Conservation (phyloP, 768 basidiomycete genomes). For the Gelatoporia subvermispora region DNA sequence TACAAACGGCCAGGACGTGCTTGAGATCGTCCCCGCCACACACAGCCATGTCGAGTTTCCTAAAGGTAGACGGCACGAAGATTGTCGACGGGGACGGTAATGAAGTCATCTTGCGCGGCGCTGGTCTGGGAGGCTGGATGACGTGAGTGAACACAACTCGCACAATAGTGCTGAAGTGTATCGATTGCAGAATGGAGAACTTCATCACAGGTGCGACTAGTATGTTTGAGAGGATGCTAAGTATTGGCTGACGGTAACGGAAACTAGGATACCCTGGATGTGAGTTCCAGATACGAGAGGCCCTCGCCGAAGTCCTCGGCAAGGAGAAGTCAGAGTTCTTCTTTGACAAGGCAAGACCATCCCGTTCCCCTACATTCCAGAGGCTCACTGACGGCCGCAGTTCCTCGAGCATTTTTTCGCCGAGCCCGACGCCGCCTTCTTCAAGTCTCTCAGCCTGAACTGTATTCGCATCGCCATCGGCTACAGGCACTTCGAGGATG, state of each 20-base stretch:
- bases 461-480: constrained; percentile 75
- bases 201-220: constrained; percentile 52
- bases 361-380: neutral
- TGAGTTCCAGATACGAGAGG: constrained; percentile 70
- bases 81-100: constrained; percentile 33
- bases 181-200: constrained; percentile 58
- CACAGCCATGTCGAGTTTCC: constrained; percentile 36
- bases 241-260: neutral
- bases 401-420: constrained; percentile 83
- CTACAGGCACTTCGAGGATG: constrained; percentile 75
- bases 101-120: constrained; percentile 61
- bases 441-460: constrained; percentile 74
- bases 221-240: neutral
- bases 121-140: constrained; percentile 84
- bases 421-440: constrained; percentile 71
- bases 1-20: no score
- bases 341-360: constrained; percentile 66
- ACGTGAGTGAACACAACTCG: constrained; percentile 45
- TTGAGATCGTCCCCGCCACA: no score
- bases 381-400: constrained; percentile 29
- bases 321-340: constrained; percentile 65
- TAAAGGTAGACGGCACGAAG: constrained; percentile 34
- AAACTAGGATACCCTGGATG: constrained; percentile 69
- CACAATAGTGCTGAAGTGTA: neutral
- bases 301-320: constrained; percentile 59